Conservation (phyloP, 768 basidiomycete genomes). For the Boletus pseudopeckii region DNA sequence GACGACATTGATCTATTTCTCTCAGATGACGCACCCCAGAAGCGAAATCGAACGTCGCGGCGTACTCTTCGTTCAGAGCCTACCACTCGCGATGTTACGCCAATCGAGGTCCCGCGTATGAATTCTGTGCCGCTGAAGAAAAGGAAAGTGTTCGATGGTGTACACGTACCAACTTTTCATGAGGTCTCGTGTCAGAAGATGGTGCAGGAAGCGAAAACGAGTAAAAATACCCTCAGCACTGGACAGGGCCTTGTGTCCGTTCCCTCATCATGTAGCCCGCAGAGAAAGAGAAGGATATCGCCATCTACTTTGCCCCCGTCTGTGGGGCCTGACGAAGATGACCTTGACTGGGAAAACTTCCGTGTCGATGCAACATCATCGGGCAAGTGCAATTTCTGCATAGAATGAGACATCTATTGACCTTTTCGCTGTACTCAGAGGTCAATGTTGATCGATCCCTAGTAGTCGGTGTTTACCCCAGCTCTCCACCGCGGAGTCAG, state of each 20-base stretch:
- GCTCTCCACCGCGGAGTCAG: conserved; percentile 5
- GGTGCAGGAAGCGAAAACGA: not conserved
- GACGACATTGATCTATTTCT: conserved; percentile 5
- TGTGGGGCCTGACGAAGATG: conserved; percentile 17
- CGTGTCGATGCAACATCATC: conserved; percentile 18
- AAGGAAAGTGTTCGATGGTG: conserved; percentile 28
- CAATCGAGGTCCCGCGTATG: conserved; percentile 14
- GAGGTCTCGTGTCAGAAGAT: conserved; percentile 13
- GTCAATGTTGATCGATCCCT: conserved; percentile 24
- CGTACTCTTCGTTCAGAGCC: conserved; percentile 26
- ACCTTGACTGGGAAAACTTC: conserved; percentile 34
- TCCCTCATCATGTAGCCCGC: not conserved
- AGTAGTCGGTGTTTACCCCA: not conserved
- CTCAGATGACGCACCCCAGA: conserved; percentile 17
- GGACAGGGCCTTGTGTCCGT: not conserved
- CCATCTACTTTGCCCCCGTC: conserved; percentile 1
- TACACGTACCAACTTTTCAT: conserved; percentile 28
- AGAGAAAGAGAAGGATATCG: not conserved
- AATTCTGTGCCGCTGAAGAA: conserved; percentile 24
- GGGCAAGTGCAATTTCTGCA: conserved; percentile 10
- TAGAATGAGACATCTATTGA: not conserved
- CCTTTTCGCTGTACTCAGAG: conserved; percentile 9
- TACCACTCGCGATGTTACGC: conserved; percentile 21
- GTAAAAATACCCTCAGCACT: not conserved
- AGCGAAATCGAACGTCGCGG: conserved; percentile 22